Conservation (phyloP, 495 filamentous ascomycete genomes). For the Neurospora sp. region DNA sequence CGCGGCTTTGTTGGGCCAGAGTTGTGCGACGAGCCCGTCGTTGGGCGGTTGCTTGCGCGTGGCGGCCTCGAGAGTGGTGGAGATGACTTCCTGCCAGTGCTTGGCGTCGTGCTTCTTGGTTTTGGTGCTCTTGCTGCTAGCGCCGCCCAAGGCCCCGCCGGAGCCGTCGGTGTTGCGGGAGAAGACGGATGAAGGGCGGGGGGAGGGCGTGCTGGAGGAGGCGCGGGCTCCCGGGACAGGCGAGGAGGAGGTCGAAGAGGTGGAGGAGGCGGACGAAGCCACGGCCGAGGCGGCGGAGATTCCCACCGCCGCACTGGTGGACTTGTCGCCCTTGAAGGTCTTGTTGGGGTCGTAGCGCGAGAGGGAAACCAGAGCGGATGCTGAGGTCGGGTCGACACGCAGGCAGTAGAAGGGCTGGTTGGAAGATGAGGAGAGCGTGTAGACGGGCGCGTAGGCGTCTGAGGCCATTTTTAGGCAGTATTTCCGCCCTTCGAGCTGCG, state of each 20-base stretch:
- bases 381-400: slow-evolving; percentile 43
- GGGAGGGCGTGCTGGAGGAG: slow-evolving; percentile 3
- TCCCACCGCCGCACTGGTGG: not conserved
- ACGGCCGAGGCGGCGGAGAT: not conserved
- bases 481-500: slow-evolving; percentile 35
- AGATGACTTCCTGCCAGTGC: slow-evolving; percentile 45
- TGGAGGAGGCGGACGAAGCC: slow-evolving; percentile 3
- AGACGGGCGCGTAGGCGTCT: slow-evolving; percentile 39
- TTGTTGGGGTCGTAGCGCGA: slow-evolving; percentile 45
- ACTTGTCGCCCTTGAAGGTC: slow-evolving; percentile 26
- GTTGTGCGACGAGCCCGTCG: slow-evolving; percentile 61
- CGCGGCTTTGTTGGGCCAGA: slow-evolving; percentile 60
- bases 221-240: slow-evolving; percentile 20
- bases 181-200: not conserved
- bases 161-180: not conserved
- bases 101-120: slow-evolving; percentile 21
- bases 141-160: slow-evolving; percentile 3
- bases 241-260: slow-evolving; percentile 15
- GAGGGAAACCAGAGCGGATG: slow-evolving; percentile 42
- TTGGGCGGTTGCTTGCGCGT: slow-evolving; percentile 47
- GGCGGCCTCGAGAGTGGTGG: slow-evolving; percentile 49
- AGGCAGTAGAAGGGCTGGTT: slow-evolving; percentile 43
- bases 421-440: slow-evolving; percentile 38
- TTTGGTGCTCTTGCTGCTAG: slow-evolving; percentile 8
- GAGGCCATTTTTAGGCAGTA: slow-evolving; percentile 41